phyloP scores from a whole-genome alignment of 805 yeast species.

The Lachancea meyersii region DNA sequence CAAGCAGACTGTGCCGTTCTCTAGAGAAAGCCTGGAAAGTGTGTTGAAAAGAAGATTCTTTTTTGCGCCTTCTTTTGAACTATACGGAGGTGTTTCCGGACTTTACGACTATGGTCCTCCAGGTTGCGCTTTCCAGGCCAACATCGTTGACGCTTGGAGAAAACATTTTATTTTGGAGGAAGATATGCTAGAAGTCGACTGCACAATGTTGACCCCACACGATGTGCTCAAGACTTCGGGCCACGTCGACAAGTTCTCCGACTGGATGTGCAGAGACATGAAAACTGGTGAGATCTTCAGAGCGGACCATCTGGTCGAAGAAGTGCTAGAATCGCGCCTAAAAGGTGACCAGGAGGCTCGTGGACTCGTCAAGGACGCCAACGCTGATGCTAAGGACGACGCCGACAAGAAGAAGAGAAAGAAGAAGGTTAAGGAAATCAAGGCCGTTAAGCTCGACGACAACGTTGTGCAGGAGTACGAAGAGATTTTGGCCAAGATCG shows the following conservation, averaged over 20 bases:
- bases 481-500: slow-evolving; percentile 82
- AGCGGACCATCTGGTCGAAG: slow-evolving; percentile 97
- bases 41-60: slow-evolving; percentile 93
- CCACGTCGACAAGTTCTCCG: slow-evolving; percentile 97
- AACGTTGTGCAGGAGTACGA: slow-evolving; percentile 74
- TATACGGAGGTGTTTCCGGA: slow-evolving; percentile 98
- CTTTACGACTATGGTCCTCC: slow-evolving; percentile 99
- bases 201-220: slow-evolving; percentile 95
- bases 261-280: slow-evolving; percentile 97
- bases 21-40: slow-evolving; percentile 84
- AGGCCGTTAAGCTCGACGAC: slow-evolving; percentile 82
- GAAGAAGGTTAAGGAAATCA: slow-evolving; percentile 94
- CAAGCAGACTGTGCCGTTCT: slow-evolving; percentile 41
- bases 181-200: slow-evolving; percentile 97
- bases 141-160: slow-evolving; percentile 92
- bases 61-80: slow-evolving; percentile 95
- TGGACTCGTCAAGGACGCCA: slow-evolving; percentile 55
- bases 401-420: slow-evolving; percentile 88
- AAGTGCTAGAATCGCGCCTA: slow-evolving; percentile 90
- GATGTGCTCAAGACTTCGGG: slow-evolving; percentile 98
- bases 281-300: slow-evolving; percentile 97
- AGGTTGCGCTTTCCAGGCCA: slow-evolving; percentile 97
- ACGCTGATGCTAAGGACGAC: slow-evolving; percentile 56
- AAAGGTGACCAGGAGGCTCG: slow-evolving; percentile 97
- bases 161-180: slow-evolving; percentile 96